These are phyloP conservation scores for Pichia nanzhaoensis DNA, from an alignment of 805 yeast species.

Conservation along the genomic window DNA sequence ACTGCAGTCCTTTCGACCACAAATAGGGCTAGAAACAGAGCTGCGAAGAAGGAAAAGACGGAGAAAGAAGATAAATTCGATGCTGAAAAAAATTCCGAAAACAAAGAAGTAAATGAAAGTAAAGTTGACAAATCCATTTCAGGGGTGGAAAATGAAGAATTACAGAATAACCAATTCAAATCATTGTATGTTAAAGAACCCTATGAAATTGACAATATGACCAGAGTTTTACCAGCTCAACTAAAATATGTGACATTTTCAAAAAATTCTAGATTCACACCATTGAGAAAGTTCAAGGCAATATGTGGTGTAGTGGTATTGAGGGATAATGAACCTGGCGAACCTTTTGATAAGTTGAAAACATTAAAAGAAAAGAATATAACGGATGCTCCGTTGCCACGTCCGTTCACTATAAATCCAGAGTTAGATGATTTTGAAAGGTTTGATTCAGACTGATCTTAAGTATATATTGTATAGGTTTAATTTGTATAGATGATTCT, in stretches of 20 bases:
- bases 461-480: no score
- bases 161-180: slow-evolving; percentile 34
- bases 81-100: slow-evolving; percentile 32
- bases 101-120: not conserved
- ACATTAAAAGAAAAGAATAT: slow-evolving; percentile 76
- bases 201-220: slow-evolving; percentile 67
- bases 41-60: slow-evolving; percentile 42
- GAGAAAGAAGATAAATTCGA: slow-evolving; percentile 40
- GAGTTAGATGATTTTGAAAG: slow-evolving; percentile 27
- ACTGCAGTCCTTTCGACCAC: slow-evolving; percentile 95
- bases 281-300: slow-evolving; percentile 72
- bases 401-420: slow-evolving; percentile 58
- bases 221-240: slow-evolving; percentile 87
- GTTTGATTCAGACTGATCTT: slow-evolving; percentile 13
- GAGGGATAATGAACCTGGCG: slow-evolving; percentile 54
- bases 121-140: slow-evolving; percentile 11
- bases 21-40: slow-evolving; percentile 88
- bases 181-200: slow-evolving; percentile 51
- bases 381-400: slow-evolving; percentile 69
- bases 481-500: no score
- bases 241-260: slow-evolving; percentile 73
- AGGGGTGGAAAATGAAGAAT: slow-evolving; percentile 17
- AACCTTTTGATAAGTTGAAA: slow-evolving; percentile 60
- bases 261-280: slow-evolving; percentile 70
- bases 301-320: slow-evolving; percentile 65